A percentile compares a stretch with the other conserved stretches of the same genome.
Conservation (phyloP, 192 early-diverging fungal genomes). For the Lobosporangium transversale region DNA sequence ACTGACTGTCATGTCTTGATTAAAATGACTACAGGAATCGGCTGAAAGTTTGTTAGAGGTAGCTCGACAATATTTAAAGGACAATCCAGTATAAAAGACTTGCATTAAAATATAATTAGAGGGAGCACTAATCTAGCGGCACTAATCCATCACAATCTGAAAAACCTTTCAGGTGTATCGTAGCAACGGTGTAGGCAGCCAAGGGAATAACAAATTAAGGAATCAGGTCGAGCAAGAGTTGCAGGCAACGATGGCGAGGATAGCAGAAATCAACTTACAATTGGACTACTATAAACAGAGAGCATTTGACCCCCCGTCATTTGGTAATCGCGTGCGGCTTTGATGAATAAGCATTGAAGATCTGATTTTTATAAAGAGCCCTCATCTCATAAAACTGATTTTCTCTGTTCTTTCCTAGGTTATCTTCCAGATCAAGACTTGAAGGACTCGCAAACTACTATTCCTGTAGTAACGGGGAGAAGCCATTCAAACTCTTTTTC, state of each 20-base stretch:
- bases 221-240: constrained; percentile 40
- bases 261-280: constrained; percentile 35
- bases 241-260: constrained; percentile 32
- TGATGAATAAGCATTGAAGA: not conserved
- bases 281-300: constrained; percentile 46
- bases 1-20: not conserved
- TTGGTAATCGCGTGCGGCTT: constrained; percentile 8
- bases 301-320: constrained; percentile 43
- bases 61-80: not conserved
- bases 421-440: constrained; percentile 28
- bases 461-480: constrained; percentile 21
- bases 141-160: not conserved
- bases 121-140: too few relatives aligned
- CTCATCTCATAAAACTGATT: too few relatives aligned
- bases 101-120: too few relatives aligned
- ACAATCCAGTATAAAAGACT: too few relatives aligned
- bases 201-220: constrained; percentile 41
- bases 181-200: constrained; percentile 33
- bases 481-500: constrained; percentile 53
- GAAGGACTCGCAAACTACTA: constrained; percentile 31
- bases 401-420: constrained; percentile 6
- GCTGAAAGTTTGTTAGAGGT: constrained; percentile 43
- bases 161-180: constrained; percentile 21
- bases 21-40: constrained; percentile 12
- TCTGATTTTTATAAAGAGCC: too few relatives aligned